phyloP scores from a whole-genome alignment of 2,329 filamentous ascomycete genomes.

The Didymella sp. region DNA sequence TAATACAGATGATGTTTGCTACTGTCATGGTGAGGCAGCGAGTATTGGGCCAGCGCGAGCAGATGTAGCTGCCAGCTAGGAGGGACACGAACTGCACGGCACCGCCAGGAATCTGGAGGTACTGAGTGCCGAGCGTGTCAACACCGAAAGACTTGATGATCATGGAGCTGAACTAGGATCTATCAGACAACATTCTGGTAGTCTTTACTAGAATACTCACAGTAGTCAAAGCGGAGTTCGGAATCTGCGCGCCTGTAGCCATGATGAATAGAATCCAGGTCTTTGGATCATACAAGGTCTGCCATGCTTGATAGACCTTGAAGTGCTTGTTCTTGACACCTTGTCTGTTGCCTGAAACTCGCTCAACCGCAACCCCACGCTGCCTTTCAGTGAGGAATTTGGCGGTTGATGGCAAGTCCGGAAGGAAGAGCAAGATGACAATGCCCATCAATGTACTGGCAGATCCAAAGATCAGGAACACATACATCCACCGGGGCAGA shows the following conservation, averaged over 20 bases:
- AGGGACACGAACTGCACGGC: slow-evolving; percentile 51
- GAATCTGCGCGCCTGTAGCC: slow-evolving; percentile 61
- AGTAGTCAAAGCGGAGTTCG: slow-evolving; percentile 63
- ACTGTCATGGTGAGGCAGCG: slow-evolving; percentile 41
- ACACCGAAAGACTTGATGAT: slow-evolving; percentile 74
- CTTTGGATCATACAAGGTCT: slow-evolving; percentile 55
- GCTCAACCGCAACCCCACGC: slow-evolving; percentile 45
- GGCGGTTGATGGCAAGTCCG: slow-evolving; percentile 52
- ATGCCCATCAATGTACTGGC: slow-evolving; percentile 44
- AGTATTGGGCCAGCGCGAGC: slow-evolving; percentile 23
- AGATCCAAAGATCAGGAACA: slow-evolving; percentile 64
- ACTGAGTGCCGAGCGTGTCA: slow-evolving; percentile 84
- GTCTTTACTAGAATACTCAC: slow-evolving; percentile 17
- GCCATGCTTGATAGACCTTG: slow-evolving; percentile 54
- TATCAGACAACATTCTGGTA: not conserved
- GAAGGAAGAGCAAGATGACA: slow-evolving; percentile 60
- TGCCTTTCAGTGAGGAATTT: slow-evolving; percentile 27
- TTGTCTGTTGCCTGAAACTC: slow-evolving; percentile 55
- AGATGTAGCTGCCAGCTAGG: slow-evolving; percentile 41
- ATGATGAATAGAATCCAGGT: slow-evolving; percentile 46
- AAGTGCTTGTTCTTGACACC: slow-evolving; percentile 60
- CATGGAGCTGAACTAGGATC: slow-evolving; percentile 53
- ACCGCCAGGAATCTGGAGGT: slow-evolving; percentile 67
- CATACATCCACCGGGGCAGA: slow-evolving; percentile 52
- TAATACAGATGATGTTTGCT: slow-evolving; percentile 42